Conservation (phyloP, 805 yeast species). For the Pichia thaimueangensis region DNA sequence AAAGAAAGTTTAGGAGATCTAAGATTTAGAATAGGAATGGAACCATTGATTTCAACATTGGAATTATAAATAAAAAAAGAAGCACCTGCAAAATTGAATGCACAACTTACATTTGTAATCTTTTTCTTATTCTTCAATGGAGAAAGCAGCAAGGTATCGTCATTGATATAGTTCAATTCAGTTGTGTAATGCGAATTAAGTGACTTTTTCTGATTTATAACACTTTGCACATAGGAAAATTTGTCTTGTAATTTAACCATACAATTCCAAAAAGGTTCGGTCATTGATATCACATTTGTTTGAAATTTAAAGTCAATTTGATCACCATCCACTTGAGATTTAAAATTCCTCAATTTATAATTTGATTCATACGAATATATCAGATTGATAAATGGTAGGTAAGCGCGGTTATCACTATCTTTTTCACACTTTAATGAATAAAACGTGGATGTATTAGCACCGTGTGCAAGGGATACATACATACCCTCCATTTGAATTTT, state of each 20-base stretch:
- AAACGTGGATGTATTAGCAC: conserved; percentile 43
- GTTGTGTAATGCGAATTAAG: background rate
- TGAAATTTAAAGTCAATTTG: conserved; percentile 59
- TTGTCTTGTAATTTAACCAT: conserved; percentile 29
- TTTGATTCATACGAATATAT: conserved; percentile 33
- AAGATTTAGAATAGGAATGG: conserved; percentile 48
- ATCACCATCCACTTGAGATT: conserved; percentile 57
- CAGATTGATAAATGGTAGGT: conserved; percentile 61
- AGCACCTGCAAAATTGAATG: conserved; percentile 65
- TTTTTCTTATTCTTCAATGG: conserved; percentile 1
- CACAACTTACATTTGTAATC: conserved; percentile 39
- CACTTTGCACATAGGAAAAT: conserved; percentile 15
- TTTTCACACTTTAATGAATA: conserved; percentile 39
- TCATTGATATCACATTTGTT: conserved; percentile 46
- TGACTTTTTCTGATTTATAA: conserved; percentile 1
- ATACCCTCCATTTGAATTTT: conserved; percentile 63
- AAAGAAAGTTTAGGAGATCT: conserved; percentile 72
- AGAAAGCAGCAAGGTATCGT: background rate
- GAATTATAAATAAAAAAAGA: conserved; percentile 43
- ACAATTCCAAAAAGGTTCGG: conserved; percentile 49
- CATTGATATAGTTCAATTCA: background rate
- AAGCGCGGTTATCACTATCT: conserved; percentile 52
- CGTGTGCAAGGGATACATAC: conserved; percentile 66
- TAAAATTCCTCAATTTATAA: conserved; percentile 26
- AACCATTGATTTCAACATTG: conserved; percentile 35